Conservation (phyloP, 441 rosid genomes). For the Hypseocharis bilobata region DNA sequence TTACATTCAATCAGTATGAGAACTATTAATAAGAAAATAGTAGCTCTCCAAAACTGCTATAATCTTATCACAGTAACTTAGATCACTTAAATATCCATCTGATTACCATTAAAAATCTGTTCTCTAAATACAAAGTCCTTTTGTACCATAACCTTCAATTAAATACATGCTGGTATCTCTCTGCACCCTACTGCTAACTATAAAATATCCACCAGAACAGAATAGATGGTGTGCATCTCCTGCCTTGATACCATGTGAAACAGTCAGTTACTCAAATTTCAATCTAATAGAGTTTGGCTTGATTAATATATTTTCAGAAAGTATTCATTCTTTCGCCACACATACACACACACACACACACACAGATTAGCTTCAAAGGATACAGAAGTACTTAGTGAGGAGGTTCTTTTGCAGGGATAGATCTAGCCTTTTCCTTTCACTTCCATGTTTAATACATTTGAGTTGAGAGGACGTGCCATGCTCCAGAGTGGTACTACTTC, state of each 20-base stretch:
- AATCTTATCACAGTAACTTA: background rate
- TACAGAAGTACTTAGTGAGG: conserved; percentile 85
- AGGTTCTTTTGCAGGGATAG: conserved; percentile 90
- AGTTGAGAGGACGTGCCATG: conserved; percentile 21
- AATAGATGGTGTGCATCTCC: background rate
- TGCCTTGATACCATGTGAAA: no score
- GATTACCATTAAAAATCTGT: background rate
- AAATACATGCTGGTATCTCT: background rate
- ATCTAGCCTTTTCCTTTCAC: conserved; percentile 60
- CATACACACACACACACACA: no score
- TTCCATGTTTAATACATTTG: conserved; percentile 42
- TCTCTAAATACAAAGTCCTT: background rate
- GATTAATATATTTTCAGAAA: no score
- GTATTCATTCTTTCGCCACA: no score
- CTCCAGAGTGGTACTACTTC: conserved; percentile 25
- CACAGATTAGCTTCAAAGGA: conserved; percentile 36
- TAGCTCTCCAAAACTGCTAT: background rate
- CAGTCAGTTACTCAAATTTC: no score
- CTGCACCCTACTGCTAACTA: background rate
- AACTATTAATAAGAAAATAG: background rate
- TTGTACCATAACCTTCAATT: background rate
- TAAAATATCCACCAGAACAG: no score
- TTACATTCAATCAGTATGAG: conserved; percentile 10
- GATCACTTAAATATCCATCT: background rate
- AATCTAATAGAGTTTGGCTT: no score